phyloP scores from a whole-genome alignment of 768 basidiomycete species.

The Panaeolus cyanescens region DNA sequence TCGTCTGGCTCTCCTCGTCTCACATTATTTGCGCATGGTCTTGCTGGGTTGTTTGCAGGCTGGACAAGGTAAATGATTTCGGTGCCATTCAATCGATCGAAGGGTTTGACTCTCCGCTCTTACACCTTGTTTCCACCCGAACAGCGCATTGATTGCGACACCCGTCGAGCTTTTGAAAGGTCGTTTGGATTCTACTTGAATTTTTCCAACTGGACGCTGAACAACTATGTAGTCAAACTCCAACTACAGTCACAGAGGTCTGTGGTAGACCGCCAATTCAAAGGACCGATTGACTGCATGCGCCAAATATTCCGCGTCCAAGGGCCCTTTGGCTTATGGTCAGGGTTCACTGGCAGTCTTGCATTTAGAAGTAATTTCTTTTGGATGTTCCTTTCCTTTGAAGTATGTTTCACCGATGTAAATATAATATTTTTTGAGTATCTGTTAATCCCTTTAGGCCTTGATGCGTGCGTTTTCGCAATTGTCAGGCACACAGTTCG shows the following conservation, averaged over 20 bases:
- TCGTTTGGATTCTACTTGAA: slow-evolving; percentile 39
- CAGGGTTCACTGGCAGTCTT: slow-evolving; percentile 73
- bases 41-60: slow-evolving; percentile 70
- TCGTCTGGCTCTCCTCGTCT: slow-evolving; percentile 49
- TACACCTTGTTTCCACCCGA: slow-evolving; percentile 9
- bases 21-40: slow-evolving; percentile 63
- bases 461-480: slow-evolving; percentile 61
- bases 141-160: slow-evolving; percentile 68
- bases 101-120: neutral
- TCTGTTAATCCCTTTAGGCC: slow-evolving; percentile 32
- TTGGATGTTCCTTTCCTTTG: slow-evolving; percentile 77
- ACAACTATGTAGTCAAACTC: slow-evolving; percentile 50
- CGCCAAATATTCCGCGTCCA: slow-evolving; percentile 62
- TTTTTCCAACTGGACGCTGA: slow-evolving; percentile 36
- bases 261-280: slow-evolving; percentile 55
- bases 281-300: slow-evolving; percentile 66
- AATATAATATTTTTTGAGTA: slow-evolving; percentile 3
- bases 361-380: slow-evolving; percentile 76
- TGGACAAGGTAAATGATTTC: slow-evolving; percentile 57
- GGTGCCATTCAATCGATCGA: neutral
- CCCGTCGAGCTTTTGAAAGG: slow-evolving; percentile 82
- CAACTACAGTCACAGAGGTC: slow-evolving; percentile 64
- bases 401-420: slow-evolving; percentile 37
- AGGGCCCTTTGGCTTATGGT: slow-evolving; percentile 71
- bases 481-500: slow-evolving; percentile 60